Evolutionary conservation across 2,329 filamentous ascomycete genomes (phyloP), one percentile per base, ranked within the genome.

Genomic region (Colletotrichum cuscutae): DNA sequence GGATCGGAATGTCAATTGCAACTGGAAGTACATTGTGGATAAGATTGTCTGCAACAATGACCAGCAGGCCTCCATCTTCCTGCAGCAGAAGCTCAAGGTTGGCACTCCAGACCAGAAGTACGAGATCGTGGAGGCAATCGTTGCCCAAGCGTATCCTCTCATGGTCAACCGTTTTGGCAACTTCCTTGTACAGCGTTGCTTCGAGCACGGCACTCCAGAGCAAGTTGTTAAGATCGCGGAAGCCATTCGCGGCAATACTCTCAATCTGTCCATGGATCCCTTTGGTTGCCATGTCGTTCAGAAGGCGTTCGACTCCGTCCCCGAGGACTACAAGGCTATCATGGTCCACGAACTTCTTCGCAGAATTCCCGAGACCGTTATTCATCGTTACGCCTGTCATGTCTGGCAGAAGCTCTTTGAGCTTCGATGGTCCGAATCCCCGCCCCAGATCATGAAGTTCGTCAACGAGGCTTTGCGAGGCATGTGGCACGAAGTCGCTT

Each of bases 351-450:
- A 99, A 81, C 89, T 99, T 30, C 91, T 99, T 71, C 94, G 95
- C 74, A 93, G 95, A 68, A 99, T 99, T 76, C 97, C 96, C 0
- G 96, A 99, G 84, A 99, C 97, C 2, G 95, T 99, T 76, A 97
- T 99, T 80, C 97, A 99, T 84, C 94, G 97, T 77, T 99, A 99
- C 84, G 97, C 97, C 72, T 99, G 97, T 80, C 97, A 99, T 82
- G 97, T 99, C 75, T 99, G 97, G 97, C 97, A 99, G 86, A 99
- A 99, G 87, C 90, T 99, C 32, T 99, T 99, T 81, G 97, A 99
- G 83, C 90, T 99, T 77, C 93, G 97, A 79, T 99, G 97, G 97
- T 95, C 92, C 75, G 93, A 95, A 78, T 94, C 95, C 52, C 97
- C 97, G 54, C 97, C 97, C 28, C 95, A 98, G 83, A 98, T 99